These are phyloP conservation scores for Leccinum incarnatum DNA, from an alignment of 768 basidiomycete species.

Conservation along the genomic window DNA sequence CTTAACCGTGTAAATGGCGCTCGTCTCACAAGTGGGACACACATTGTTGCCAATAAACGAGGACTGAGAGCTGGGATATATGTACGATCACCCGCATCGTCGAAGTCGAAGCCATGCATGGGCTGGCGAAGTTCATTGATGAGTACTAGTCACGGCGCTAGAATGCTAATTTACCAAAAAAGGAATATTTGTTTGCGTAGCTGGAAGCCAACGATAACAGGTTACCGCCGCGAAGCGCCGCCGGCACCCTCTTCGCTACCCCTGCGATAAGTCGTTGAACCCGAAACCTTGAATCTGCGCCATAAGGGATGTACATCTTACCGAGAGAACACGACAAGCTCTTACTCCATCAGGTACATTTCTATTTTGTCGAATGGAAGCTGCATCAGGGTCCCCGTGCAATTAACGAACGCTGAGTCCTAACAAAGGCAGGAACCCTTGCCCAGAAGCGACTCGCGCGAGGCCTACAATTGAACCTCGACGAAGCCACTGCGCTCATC, in stretches of 20 bases:
- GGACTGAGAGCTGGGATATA: not conserved
- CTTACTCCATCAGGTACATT: constrained; percentile 61
- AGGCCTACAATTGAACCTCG: constrained; percentile 82
- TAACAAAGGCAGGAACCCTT: constrained; percentile 71
- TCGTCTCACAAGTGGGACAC: not conserved
- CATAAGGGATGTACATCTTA: not conserved
- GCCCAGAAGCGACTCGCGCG: constrained; percentile 94
- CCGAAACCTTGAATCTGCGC: not conserved
- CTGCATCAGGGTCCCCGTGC: not conserved
- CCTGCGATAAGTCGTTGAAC: not conserved
- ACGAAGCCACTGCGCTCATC: constrained; percentile 88
- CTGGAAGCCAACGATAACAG: not conserved
- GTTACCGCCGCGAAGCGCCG: not conserved
- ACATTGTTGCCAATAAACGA: not conserved
- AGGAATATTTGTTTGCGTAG: not conserved
- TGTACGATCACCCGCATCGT: not conserved
- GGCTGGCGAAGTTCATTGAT: not conserved
- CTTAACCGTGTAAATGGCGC: not conserved
- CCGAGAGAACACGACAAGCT: constrained; percentile 44
- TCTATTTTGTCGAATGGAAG: not conserved
- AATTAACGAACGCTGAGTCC: not conserved
- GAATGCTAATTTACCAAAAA: not conserved
- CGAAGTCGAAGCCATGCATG: not conserved
- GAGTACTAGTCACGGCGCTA: not conserved
- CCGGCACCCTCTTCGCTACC: not conserved